Evolutionary conservation across 306 rosid genomes (phyloP).

Genomic region (Castanea crenata): DNA sequence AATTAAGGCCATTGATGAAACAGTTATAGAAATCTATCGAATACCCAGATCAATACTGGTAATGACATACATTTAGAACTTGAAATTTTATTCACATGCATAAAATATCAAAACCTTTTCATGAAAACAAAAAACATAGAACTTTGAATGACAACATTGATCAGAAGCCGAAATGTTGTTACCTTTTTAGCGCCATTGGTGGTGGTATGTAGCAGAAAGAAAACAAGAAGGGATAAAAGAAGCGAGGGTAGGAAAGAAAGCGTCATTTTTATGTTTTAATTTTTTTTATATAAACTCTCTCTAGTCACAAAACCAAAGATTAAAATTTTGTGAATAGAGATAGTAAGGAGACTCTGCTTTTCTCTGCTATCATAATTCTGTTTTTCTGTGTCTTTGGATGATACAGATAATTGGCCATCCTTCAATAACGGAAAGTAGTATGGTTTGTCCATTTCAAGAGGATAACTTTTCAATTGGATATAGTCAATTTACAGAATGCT

Average conservation of each 20-base stretch:
- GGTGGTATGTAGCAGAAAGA: constrained; percentile 25
- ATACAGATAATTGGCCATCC: not conserved
- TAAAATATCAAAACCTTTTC: not conserved
- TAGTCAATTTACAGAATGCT: not conserved
- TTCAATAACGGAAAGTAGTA: not conserved
- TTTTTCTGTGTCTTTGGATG: constrained; percentile 4
- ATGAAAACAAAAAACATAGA: not conserved
- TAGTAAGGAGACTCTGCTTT: not conserved
- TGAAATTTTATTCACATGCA: not conserved
- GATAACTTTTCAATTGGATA: not conserved
- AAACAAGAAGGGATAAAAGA: constrained; percentile 30
- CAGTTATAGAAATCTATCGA: not conserved
- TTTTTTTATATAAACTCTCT: not conserved
- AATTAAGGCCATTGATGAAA: not conserved
- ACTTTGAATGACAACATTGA: not conserved
- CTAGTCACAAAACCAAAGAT: too few relatives aligned
- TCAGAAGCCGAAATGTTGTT: not conserved
- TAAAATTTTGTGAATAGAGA: not conserved
- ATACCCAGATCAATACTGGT: not conserved
- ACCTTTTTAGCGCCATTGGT: constrained; percentile 43
- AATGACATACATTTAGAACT: not conserved
- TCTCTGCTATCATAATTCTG: constrained; percentile 11
- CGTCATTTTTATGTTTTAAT: constrained; percentile 31
- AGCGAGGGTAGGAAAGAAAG: constrained; percentile 1
- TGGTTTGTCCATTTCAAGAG: not conserved